Evolutionary conservation across 2,329 filamentous ascomycete species (phyloP), one percentile per base, ranked within the genome.

Genomic region (Fusarium odoratissimum): DNA sequence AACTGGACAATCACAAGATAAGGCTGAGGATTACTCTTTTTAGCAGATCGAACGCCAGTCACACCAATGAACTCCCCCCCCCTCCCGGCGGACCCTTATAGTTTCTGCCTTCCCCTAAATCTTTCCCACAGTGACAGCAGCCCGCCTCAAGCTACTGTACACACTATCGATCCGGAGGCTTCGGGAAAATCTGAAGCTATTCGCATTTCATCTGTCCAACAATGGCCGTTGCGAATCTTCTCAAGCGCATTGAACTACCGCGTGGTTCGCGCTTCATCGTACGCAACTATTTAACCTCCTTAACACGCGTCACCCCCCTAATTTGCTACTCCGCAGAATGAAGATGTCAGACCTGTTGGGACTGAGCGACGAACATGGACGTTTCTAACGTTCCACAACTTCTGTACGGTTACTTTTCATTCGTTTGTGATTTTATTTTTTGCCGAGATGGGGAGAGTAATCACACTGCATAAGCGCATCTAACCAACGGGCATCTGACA

Each of bases 321-420:
- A 73, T 51, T 19, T 23, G 11, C 11, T 12, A 11, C 38, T 12
- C 19, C 25, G 21, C 44, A 83, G 82, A 88, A 88, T 73, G 82
- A 87, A 69, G 86, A 88, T 72, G 85, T 87, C 62, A 83, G 85
- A 6, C 86, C 86, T 14, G 82, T 86, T 33, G 84, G 85, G 64
- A 75, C 79, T 3, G 80, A 73, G 46, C 79, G 83, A 46, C 79
- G 83, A 21, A 86, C 83, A 9, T 87, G 83, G 84, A 80, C 77
- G 8, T 81, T 80, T 31, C 75, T 81, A 64, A 82, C 83, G 7
- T 86, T 83, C 48, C 81, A 84, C 71, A 84, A 85, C 72, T 85
- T 80, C 57, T 86, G 85, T 85, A 72, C 33, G 78, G 65, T 55
- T 25, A 25, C 21, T 11, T n/a, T 9, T 21, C 28, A 31, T 31